A percentile compares a stretch with the other conserved stretches of the same genome.
Evolutionary conservation across 2,329 filamentous ascomycete genomes (phyloP).

Genomic region (Paecilomyces dactylethromorphus): DNA sequence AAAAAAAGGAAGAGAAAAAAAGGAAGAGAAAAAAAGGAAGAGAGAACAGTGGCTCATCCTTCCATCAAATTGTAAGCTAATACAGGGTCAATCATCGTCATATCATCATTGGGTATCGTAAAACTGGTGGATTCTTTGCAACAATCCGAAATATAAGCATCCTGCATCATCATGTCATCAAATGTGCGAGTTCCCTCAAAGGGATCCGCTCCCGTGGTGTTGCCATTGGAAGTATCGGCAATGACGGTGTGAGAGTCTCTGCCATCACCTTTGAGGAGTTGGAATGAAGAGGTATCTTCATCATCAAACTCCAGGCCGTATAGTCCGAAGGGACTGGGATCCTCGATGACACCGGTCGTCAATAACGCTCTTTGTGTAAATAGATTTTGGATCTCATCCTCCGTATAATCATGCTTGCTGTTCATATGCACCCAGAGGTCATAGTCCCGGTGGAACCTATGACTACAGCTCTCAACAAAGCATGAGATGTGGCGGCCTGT

Average conservation of each 20-base stretch:
- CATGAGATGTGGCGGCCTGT: conserved; percentile 46
- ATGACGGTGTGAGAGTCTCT: not conserved
- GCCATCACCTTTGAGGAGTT: not conserved
- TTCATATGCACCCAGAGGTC: conserved; percentile 53
- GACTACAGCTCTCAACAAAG: conserved; percentile 43
- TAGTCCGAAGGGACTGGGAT: conserved; percentile 22
- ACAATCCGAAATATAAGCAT: not conserved
- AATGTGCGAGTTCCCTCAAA: conserved; percentile 3
- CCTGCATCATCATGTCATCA: conserved; percentile 4
- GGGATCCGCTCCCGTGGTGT: not conserved
- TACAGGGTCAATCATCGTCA: conserved; percentile 29
- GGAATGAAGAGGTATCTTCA: not conserved
- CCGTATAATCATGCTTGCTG: conserved; percentile 33
- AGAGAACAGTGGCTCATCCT: not conserved
- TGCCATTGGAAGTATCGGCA: not conserved
- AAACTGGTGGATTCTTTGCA: conserved; percentile 11
- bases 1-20: not conserved
- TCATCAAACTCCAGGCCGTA: conserved; percentile 23
- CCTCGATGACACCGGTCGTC: conserved; percentile 9
- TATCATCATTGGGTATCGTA: conserved; percentile 24
- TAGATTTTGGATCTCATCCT: conserved; percentile 33
- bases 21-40: not conserved
- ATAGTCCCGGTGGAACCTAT: conserved; percentile 51
- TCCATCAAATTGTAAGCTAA: conserved; percentile 19
- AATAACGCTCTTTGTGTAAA: conserved; percentile 35